Evolutionary conservation across 202 grass and related monocot species (phyloP).

Genomic region (Schoenoplectus tabernaemontani): DNA sequence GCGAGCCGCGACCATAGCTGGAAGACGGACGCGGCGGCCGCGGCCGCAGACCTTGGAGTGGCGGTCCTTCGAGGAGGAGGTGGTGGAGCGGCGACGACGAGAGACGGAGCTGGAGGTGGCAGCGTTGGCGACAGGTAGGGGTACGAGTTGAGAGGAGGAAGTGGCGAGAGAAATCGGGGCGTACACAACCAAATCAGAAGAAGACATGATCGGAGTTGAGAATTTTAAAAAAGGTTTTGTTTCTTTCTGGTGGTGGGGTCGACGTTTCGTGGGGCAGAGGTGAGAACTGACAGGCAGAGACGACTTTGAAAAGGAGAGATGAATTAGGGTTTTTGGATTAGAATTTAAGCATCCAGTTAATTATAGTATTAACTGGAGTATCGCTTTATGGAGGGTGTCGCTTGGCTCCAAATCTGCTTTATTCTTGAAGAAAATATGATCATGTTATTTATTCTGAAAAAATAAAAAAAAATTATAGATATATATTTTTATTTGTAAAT

Average conservation of each 20-base stretch:
- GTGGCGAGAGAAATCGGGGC: conserved; percentile 4
- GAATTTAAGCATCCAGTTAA: not conserved
- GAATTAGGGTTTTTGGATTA: not conserved
- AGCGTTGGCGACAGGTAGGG: not conserved
- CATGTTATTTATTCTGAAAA: too few relatives aligned
- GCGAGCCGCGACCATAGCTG: conserved; percentile 56
- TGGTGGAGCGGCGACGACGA: not conserved
- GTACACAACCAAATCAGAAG: not conserved
- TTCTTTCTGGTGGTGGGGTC: conserved; percentile 10
- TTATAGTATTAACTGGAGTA: too few relatives aligned
- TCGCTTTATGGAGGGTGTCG: too few relatives aligned
- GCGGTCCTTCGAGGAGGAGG: conserved; percentile 12
- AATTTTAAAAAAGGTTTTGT: conserved; percentile 7
- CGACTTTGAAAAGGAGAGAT: not conserved
- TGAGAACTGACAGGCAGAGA: not conserved
- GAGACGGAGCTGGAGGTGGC: not conserved
- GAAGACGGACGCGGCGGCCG: conserved; percentile 55
- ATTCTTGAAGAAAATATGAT: too few relatives aligned
- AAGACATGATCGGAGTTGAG: conserved; percentile 10
- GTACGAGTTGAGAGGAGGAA: conserved; percentile 40
- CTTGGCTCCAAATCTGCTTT: too few relatives aligned
- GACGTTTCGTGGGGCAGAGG: not conserved
- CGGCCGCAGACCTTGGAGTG: conserved; percentile 55
- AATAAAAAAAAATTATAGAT: too few relatives aligned
- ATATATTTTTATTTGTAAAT: too few relatives aligned